Conservation (phyloP, 371 early-diverging fungal genomes). For the Mucor sp. region DNA sequence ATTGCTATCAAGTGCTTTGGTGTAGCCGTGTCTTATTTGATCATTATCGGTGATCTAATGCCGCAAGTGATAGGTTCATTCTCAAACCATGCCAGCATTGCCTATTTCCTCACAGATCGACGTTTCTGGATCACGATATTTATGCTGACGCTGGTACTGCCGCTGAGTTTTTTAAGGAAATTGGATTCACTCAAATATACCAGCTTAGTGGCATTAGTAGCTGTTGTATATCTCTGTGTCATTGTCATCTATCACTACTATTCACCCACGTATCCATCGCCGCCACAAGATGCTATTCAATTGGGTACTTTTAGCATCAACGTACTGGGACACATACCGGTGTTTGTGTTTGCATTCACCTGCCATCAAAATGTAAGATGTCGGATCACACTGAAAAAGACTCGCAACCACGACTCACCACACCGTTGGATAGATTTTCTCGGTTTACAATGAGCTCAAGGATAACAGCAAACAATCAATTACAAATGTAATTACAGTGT, state of each 20-base stretch:
- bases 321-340: constrained; percentile 89
- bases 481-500: constrained; percentile 66
- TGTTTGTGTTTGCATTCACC: constrained; percentile 97
- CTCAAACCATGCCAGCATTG: constrained; percentile 1
- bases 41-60: constrained; percentile 96
- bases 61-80: constrained; percentile 51
- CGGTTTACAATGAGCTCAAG: constrained; percentile 90
- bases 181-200: constrained; percentile 75
- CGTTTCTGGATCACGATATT: constrained; percentile 88
- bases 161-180: constrained; percentile 81
- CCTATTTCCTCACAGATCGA: constrained; percentile 53
- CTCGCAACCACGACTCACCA: background rate
- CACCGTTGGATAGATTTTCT: constrained; percentile 66
- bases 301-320: constrained; percentile 53
- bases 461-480: constrained; percentile 76
- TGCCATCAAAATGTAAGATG: constrained; percentile 76
- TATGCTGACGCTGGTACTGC: constrained; percentile 68
- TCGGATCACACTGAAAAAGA: background rate
- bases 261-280: constrained; percentile 46
- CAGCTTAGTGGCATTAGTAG: background rate
- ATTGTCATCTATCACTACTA: constrained; percentile 84
- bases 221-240: constrained; percentile 55
- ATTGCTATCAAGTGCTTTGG: constrained; percentile 99
- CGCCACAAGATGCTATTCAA: constrained; percentile 39
- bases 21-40: constrained; percentile 96